phyloP scores from a whole-genome alignment of 768 basidiomycete genomes.

The Collybia nuda region DNA sequence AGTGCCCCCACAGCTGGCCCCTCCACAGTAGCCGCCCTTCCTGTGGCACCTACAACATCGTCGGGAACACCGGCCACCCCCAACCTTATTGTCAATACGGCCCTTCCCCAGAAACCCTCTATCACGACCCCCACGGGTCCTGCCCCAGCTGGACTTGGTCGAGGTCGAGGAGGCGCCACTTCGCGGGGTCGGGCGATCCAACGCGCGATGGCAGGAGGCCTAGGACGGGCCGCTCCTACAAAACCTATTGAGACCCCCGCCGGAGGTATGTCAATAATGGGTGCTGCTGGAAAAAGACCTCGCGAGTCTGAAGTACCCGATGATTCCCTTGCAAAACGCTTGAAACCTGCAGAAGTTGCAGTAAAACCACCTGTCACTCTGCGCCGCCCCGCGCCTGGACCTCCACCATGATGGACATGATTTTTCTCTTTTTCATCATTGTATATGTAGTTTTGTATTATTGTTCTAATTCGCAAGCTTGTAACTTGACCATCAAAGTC shows the following conservation, averaged over 20 bases:
- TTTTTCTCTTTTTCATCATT: neutral
- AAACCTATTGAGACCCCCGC: slow-evolving; percentile 28
- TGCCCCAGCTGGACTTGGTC: slow-evolving; percentile 17
- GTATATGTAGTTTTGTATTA: slow-evolving; percentile 4
- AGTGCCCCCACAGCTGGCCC: slow-evolving; percentile 17
- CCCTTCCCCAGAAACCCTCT: slow-evolving; percentile 16
- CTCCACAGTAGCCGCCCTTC: slow-evolving; percentile 20
- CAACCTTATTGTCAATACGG: slow-evolving; percentile 4
- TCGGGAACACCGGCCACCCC: slow-evolving; percentile 5
- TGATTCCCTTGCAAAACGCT: slow-evolving; percentile 64
- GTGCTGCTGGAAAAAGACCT: slow-evolving; percentile 64
- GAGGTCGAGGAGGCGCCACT: slow-evolving; percentile 36
- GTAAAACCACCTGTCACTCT: slow-evolving; percentile 17
- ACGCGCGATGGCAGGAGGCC: slow-evolving; percentile 14
- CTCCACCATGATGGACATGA: slow-evolving; percentile 41
- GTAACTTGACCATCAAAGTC: no score
- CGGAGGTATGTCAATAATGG: slow-evolving; percentile 56
- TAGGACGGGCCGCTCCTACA: slow-evolving; percentile 16
- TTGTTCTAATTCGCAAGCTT: neutral
- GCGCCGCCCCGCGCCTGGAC: slow-evolving; percentile 14
- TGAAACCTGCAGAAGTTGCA: slow-evolving; percentile 52
- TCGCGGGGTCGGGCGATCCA: slow-evolving; percentile 21
- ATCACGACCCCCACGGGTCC: slow-evolving; percentile 13
- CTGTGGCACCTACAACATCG: slow-evolving; percentile 15
- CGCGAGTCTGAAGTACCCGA: slow-evolving; percentile 50